Evolutionary conservation across 2,329 filamentous ascomycete species (phyloP).

Genomic region (Arachnopeziza araneosa): DNA sequence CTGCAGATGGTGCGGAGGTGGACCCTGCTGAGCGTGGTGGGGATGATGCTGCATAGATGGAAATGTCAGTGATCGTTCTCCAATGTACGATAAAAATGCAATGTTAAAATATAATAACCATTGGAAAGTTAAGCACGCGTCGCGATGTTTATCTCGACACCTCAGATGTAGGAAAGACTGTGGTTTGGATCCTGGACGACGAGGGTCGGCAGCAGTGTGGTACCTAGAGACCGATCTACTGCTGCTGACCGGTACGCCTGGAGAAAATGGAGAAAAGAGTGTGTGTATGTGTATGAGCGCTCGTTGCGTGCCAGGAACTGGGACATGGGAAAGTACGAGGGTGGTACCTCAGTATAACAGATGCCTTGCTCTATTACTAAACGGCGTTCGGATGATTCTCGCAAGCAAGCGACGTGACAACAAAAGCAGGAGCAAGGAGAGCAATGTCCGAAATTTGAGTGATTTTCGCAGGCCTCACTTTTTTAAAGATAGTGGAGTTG

Average conservation of each 20-base stretch:
- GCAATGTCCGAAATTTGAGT: conserved; percentile 29
- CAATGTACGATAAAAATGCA: conserved; percentile 16
- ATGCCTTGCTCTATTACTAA: conserved; percentile 29
- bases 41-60: conserved; percentile 61
- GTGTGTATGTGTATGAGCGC: conserved; percentile 7
- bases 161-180: conserved; percentile 23
- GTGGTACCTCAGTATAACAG: conserved; percentile 30
- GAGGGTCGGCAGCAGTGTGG: conserved; percentile 29
- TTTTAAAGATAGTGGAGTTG: conserved; percentile 25
- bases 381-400: conserved; percentile 20
- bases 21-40: conserved; percentile 68
- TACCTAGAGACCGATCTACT: conserved; percentile 28
- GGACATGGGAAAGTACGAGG: conserved; percentile 28
- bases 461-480: conserved; percentile 19
- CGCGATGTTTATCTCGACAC: conserved; percentile 29
- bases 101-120: conserved; percentile 30
- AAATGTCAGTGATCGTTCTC: conserved; percentile 24
- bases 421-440: conserved; percentile 24
- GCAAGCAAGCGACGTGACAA: conserved; percentile 19
- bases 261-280: conserved; percentile 17
- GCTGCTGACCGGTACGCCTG: conserved; percentile 18
- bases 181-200: conserved; percentile 29
- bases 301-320: conserved; percentile 12
- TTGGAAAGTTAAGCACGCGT: conserved; percentile 28
- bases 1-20: conserved; percentile 59